A percentile compares a stretch with the other conserved stretches of the same genome.
Conservation (phyloP, 1,284 basidiomycete species). For the Fomitopsis pinicola region DNA sequence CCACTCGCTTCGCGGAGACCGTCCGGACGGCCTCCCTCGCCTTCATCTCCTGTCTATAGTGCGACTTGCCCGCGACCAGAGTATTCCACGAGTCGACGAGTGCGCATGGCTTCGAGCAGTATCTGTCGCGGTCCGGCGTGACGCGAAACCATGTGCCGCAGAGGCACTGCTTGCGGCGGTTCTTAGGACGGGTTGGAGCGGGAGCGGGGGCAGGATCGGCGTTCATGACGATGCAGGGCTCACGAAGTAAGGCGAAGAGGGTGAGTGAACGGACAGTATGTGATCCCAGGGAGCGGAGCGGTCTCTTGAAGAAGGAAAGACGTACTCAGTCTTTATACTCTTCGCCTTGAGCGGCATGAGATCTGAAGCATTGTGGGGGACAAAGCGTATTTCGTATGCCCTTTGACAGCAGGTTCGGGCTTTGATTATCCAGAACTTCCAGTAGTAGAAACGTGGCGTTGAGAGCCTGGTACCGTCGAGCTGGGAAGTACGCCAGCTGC, state of each 20-base stretch:
- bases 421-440: not conserved
- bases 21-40: not conserved
- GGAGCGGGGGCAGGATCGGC: not conserved
- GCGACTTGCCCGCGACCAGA: not conserved
- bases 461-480: not conserved
- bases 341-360: not conserved
- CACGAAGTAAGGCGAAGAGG: too few species aligned
- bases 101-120: not conserved
- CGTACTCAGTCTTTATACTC: not conserved
- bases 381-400: not conserved
- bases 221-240: too few species aligned
- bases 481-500: not conserved
- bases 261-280: too few species aligned
- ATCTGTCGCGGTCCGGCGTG: not conserved
- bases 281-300: too few species aligned
- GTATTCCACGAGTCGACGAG: not conserved
- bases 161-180: not conserved
- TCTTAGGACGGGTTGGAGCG: not conserved
- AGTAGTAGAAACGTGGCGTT: not conserved
- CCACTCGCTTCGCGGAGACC: not conserved
- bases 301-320: not conserved
- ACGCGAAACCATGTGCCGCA: not conserved
- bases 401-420: not conserved
- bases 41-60: not conserved
- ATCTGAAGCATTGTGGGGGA: not conserved